Conservation (phyloP, 2,329 filamentous ascomycete genomes). For the Lachnellula hyalina region DNA sequence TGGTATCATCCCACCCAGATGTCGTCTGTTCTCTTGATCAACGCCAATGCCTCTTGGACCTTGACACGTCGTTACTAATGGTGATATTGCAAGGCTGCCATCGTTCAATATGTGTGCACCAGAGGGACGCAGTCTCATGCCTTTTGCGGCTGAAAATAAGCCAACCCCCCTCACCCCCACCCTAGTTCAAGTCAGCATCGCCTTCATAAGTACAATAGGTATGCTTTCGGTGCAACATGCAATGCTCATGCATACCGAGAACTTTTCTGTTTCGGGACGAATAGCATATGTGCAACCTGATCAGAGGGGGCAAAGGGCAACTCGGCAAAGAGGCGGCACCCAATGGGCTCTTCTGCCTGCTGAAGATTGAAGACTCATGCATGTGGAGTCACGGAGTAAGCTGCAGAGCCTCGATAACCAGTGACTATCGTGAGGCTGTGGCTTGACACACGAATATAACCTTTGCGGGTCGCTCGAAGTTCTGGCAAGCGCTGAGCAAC, state of each 20-base stretch:
- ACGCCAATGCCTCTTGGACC: background rate
- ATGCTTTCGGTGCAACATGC: background rate
- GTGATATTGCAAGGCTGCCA: background rate
- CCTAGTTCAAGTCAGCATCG: background rate
- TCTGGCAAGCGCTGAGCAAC: constrained; percentile 1
- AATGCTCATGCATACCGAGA: background rate
- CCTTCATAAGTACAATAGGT: too few species aligned
- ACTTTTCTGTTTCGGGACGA: background rate
- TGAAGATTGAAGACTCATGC: background rate
- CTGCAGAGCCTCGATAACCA: background rate
- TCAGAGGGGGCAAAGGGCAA: background rate
- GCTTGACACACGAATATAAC: background rate
- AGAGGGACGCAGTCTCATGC: background rate
- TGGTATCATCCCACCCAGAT: background rate
- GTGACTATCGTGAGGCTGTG: constrained; percentile 1
- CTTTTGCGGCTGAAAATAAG: background rate
- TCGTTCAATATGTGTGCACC: background rate
- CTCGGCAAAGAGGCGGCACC: background rate
- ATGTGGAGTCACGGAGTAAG: background rate
- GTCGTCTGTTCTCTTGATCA: background rate
- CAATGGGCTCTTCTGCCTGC: background rate
- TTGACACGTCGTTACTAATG: background rate
- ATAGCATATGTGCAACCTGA: background rate
- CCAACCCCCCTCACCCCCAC: background rate
- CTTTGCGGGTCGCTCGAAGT: background rate